These are phyloP conservation scores for Microbotryomycetes sp. DNA, from an alignment of 1,284 basidiomycete genomes.

Conservation along the genomic window DNA sequence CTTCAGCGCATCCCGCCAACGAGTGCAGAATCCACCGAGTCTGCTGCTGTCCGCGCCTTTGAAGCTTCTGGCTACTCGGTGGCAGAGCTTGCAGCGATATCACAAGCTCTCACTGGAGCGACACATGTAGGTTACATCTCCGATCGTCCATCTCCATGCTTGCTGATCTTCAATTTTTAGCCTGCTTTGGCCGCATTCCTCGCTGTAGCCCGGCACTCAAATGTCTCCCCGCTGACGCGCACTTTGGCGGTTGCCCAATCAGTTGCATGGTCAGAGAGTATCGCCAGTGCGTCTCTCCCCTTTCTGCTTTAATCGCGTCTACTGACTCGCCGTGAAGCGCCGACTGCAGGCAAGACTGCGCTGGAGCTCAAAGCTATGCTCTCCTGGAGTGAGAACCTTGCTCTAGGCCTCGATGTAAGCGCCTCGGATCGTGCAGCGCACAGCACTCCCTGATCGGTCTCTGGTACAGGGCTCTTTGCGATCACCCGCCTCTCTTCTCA, in stretches of 20 bases:
- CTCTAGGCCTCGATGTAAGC: slow-evolving; percentile 18
- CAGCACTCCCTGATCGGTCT: background rate
- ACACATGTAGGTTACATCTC: background rate
- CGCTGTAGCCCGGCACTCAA: too few relatives aligned
- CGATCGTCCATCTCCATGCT: background rate
- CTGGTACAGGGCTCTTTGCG: background rate
- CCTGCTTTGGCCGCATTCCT: too few relatives aligned
- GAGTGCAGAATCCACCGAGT: background rate
- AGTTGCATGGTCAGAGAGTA: background rate
- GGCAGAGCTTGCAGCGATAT: background rate
- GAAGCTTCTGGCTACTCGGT: background rate
- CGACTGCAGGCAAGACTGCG: slow-evolving; percentile 1
- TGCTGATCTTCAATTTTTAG: too few relatives aligned
- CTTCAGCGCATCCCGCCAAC: background rate
- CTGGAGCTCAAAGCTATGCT: slow-evolving; percentile 17
- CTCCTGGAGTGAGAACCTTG: slow-evolving; percentile 19
- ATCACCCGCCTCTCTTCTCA: background rate
- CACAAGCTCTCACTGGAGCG: background rate
- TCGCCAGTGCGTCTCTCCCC: background rate
- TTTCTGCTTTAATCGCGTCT: accelerated
- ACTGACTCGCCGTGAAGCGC: background rate
- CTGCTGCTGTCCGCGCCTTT: background rate
- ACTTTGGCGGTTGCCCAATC: background rate
- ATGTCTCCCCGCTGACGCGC: too few relatives aligned
- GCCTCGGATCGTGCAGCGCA: background rate